phyloP scores from a whole-genome alignment of 257 asterid genomes.

The Scutellaria minor region DNA sequence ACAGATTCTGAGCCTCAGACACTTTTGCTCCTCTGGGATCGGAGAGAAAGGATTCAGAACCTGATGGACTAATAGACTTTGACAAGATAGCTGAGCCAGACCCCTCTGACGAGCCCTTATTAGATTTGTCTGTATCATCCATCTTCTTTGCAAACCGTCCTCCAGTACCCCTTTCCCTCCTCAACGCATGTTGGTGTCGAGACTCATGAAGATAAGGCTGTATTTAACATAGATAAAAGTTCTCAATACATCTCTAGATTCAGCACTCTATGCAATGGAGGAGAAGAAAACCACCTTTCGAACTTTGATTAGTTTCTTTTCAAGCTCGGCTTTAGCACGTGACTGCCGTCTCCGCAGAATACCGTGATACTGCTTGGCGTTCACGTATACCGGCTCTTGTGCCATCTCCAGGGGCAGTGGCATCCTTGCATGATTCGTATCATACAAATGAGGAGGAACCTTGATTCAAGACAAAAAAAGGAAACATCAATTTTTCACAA shows the following conservation, averaged over 20 bases:
- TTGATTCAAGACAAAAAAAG: conserved; percentile 14
- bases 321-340: conserved; percentile 94
- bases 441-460: conserved; percentile 71
- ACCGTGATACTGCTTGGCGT: conserved; percentile 90
- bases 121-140: conserved; percentile 37
- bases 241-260: not conserved
- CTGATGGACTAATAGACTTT: conserved; percentile 46
- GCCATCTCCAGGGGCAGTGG: conserved; percentile 89
- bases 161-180: conserved; percentile 80
- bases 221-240: conserved; percentile 4
- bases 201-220: conserved; percentile 95
- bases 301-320: conserved; percentile 71
- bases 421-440: conserved; percentile 75
- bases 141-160: conserved; percentile 88
- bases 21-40: conserved; percentile 35
- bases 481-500: conserved; percentile 22
- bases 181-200: conserved; percentile 92
- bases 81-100: conserved; percentile 45
- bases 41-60: conserved; percentile 41
- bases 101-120: conserved; percentile 38
- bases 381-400: conserved; percentile 88
- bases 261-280: not conserved
- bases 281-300: conserved; percentile 62
- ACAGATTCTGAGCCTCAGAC: conserved; percentile 33
- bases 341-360: conserved; percentile 83